These are phyloP conservation scores for Anacardium occidentale DNA, from an alignment of 345 rosid species.

Conservation along the genomic window DNA sequence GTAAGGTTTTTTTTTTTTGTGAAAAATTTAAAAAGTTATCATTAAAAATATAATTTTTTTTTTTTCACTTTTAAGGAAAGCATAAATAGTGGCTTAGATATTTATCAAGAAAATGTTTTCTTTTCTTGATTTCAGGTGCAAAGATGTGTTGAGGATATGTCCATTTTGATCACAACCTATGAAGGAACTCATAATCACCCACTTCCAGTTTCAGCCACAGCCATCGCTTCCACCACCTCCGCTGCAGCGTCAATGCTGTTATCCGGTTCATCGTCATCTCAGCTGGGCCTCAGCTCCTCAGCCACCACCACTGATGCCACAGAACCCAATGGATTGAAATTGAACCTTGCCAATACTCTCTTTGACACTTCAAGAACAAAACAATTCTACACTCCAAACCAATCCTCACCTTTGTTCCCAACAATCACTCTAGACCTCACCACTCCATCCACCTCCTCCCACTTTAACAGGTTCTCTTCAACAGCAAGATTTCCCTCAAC, in stretches of 20 bases:
- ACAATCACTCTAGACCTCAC: constrained; percentile 89
- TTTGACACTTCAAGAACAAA: constrained; percentile 48
- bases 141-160: constrained; percentile 69
- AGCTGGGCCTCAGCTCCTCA: constrained; percentile 21
- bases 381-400: constrained; percentile 42
- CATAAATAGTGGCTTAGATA: too few relatives aligned
- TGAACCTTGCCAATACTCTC: constrained; percentile 31
- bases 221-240: constrained; percentile 83
- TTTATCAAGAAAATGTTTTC: too few relatives aligned
- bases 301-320: constrained; percentile 26
- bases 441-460: constrained; percentile 36
- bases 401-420: constrained; percentile 48
- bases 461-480: constrained; percentile 40
- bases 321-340: constrained; percentile 38
- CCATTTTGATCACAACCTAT: constrained; percentile 73
- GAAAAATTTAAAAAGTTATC: too few relatives aligned
- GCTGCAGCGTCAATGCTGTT: constrained; percentile 80
- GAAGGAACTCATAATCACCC: constrained; percentile 79
- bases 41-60: too few relatives aligned
- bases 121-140: constrained; percentile 48
- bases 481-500: constrained; percentile 50
- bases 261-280: constrained; percentile 60
- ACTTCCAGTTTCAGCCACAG: constrained; percentile 71
- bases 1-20: too few relatives aligned
- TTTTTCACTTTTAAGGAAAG: too few relatives aligned